These are phyloP conservation scores for Neonectria hederae DNA, from an alignment of 2,329 filamentous ascomycete species.

Conservation along the genomic window DNA sequence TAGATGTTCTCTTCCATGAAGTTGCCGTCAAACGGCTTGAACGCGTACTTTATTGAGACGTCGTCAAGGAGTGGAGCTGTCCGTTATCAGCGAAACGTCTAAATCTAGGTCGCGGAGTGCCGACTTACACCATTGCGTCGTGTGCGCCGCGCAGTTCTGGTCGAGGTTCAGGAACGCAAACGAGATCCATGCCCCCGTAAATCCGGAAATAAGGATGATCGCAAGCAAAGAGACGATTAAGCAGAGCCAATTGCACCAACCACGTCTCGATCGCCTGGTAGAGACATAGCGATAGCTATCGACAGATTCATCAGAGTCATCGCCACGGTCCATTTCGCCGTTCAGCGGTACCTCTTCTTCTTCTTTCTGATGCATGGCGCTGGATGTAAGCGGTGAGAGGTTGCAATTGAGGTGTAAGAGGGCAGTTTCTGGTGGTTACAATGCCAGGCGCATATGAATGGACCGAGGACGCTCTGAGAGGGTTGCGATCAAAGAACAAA, in stretches of 20 bases:
- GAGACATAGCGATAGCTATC: slow-evolving; percentile 32
- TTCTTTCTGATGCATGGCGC: slow-evolving; percentile 35
- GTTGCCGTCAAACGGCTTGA: slow-evolving; percentile 62
- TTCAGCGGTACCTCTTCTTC: slow-evolving; percentile 35
- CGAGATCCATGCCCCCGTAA: slow-evolving; percentile 35
- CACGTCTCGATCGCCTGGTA: slow-evolving; percentile 19
- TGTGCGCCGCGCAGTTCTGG: slow-evolving; percentile 42
- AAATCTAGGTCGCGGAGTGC: background rate
- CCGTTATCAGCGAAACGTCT: background rate
- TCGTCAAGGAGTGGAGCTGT: slow-evolving; percentile 48
- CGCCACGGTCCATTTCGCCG: slow-evolving; percentile 16
- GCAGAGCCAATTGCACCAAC: slow-evolving; percentile 28
- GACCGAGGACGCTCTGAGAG: background rate
- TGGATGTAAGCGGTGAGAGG: background rate
- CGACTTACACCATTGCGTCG: slow-evolving; percentile 51
- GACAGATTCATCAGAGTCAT: slow-evolving; percentile 33
- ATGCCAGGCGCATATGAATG: background rate
- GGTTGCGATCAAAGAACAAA: slow-evolving; percentile 11
- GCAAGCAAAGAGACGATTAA: slow-evolving; percentile 15
- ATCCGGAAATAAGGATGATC: slow-evolving; percentile 28
- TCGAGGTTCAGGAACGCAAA: slow-evolving; percentile 35
- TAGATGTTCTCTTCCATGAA: slow-evolving; percentile 65
- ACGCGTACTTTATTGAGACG: slow-evolving; percentile 45
- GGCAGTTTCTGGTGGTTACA: background rate
- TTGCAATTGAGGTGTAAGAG: background rate